Evolutionary conservation across 2,329 filamentous ascomycete genomes (phyloP), one percentile per base, ranked within the genome.

Genomic region (Diaporthe vaccinii): DNA sequence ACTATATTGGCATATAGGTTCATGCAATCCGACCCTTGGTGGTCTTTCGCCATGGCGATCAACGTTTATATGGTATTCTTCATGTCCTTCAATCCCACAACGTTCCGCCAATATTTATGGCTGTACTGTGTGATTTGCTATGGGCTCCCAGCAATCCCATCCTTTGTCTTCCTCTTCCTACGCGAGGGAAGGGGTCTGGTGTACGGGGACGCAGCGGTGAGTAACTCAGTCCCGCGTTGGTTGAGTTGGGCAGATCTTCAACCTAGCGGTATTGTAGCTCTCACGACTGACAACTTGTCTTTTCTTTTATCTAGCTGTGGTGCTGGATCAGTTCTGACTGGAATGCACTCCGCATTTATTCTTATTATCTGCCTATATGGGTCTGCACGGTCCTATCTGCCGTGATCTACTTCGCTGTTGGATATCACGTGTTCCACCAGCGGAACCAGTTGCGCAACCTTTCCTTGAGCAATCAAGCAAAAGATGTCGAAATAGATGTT

Each of bases 1-100:
- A 65, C 10, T 17, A n/a, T 34, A 25, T 15, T 57, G n/a, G 7
- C 34, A n/a, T 15, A 14, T 77, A 94, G 92, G 91, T 95, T 95
- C 82, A 93, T 94, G 90, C 92, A 93, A 78, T 93, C 92, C 7
- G 93, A 95, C 83, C 91, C 92, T 0, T 89, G 93, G 84, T 95
- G 92, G 93, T 94, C 93, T 0, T 89, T 95, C 72, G 93, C 93
- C 77, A 96, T 97, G 94, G 93, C 94, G 4, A 87, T 93, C 80
- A 97, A 96, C 80, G 94, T 96, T 77, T 94, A 93, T 79, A 88
- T 96, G 70, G 90, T 91, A 75, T 91, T 91, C 81, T 91, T 91
- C 83, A 88, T 88, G 78, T 86, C 88, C n/a, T 87, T 88, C 65
- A 90, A 86, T 62, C 89, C 90, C 0, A 92, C 92, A 10, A 92